Evolutionary conservation across 2,329 filamentous ascomycete genomes (phyloP).

Genomic region (Aspergillus ustus): DNA sequence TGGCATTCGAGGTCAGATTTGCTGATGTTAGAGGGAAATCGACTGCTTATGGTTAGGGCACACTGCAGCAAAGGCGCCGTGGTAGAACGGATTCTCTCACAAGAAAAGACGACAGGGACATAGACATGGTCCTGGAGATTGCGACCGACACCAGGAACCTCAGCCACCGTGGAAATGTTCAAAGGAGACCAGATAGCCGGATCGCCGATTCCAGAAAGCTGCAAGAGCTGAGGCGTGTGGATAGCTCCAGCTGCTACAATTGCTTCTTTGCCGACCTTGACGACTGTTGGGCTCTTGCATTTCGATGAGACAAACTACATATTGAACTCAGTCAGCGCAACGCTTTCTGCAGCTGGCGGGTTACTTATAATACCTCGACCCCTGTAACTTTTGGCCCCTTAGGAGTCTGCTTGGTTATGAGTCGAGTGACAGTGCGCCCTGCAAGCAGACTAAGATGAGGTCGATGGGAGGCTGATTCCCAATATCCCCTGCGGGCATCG

Average conservation of each 20-base stretch:
- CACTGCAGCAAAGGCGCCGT: no score
- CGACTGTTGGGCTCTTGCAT: neutral
- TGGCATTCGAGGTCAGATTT: slow-evolving; percentile 14
- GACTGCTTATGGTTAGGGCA: slow-evolving; percentile 1
- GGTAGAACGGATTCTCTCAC: neutral
- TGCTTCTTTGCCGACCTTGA: slow-evolving; percentile 5
- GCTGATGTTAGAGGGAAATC: slow-evolving; percentile 13
- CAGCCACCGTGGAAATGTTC: slow-evolving; percentile 7
- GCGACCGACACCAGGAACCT: slow-evolving; percentile 9
- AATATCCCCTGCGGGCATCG: slow-evolving; percentile 9
- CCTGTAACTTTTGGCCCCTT: neutral
- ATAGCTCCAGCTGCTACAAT: slow-evolving; percentile 14
- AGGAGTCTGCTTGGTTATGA: neutral
- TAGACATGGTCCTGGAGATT: slow-evolving; percentile 16
- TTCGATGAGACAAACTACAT: no score
- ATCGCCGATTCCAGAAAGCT: slow-evolving; percentile 15
- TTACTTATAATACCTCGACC: no score
- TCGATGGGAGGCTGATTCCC: slow-evolving; percentile 2
- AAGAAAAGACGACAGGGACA: slow-evolving; percentile 13
- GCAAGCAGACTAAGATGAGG: slow-evolving; percentile 2
- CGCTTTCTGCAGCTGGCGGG: no score
- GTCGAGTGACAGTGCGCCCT: neutral
- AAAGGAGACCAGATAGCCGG: neutral
- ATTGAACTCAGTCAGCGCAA: no score
- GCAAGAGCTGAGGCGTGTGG: slow-evolving; percentile 13